Evolutionary conservation across 2,329 filamentous ascomycete genomes (phyloP).

Genomic region (Calonectria hawksworthii): DNA sequence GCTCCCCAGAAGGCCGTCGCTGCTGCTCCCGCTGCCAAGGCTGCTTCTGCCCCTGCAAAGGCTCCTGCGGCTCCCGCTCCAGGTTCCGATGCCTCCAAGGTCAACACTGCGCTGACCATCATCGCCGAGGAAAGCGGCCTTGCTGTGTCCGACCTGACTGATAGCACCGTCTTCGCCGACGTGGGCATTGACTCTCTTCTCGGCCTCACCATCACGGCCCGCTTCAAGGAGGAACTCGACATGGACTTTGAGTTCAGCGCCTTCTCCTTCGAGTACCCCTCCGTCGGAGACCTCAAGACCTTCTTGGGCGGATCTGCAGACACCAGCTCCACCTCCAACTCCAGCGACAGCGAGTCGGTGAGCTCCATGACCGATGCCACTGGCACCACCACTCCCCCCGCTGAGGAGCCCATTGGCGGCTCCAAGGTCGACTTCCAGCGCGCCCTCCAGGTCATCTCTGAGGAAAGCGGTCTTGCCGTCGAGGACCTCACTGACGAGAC

Average conservation of each 20-base stretch:
- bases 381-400: conserved; percentile 9
- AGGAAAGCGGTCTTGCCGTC: conserved; percentile 67
- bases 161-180: conserved; percentile 69
- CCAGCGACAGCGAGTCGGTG: conserved; percentile 13
- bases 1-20: not conserved
- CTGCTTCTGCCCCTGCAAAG: not conserved
- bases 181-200: conserved; percentile 75
- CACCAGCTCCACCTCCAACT: conserved; percentile 29
- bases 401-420: conserved; percentile 15
- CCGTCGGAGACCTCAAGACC: conserved; percentile 66
- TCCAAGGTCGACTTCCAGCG: conserved; percentile 32
- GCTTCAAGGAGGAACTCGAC: conserved; percentile 70
- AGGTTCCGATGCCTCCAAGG: not conserved
- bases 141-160: conserved; percentile 60
- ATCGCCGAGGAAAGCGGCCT: conserved; percentile 40
- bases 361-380: not conserved
- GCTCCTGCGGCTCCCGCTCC: not conserved
- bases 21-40: not conserved
- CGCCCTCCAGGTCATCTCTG: conserved; percentile 49
- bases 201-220: conserved; percentile 68
- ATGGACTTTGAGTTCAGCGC: conserved; percentile 66
- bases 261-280: conserved; percentile 66
- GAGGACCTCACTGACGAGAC: conserved; percentile 71
- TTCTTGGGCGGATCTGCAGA: conserved; percentile 29
- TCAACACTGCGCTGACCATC: conserved; percentile 27